Evolutionary conservation across 1,139 yeast species (phyloP), one percentile per base, ranked within the genome.

Genomic region (Saccharomycopsis crataegensis): DNA sequence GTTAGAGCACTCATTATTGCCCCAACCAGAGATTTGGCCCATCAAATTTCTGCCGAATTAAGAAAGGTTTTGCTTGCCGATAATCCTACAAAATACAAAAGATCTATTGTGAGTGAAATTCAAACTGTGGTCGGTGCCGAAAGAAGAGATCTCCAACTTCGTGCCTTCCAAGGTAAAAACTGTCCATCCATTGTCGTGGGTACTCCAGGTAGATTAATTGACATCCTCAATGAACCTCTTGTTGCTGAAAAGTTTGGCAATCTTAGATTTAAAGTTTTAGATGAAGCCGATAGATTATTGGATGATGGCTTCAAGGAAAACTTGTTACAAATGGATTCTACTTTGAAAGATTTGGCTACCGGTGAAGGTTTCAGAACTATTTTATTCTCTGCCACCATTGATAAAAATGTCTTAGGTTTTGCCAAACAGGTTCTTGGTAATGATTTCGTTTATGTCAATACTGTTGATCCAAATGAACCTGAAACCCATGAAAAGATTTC

Each of bases 11-110:
- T 91, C 55, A 80, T 91, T 34, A 77, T 91, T 58, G 85, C 95
- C 1, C 98, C 98, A 47, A 90, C 98, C 7, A 80, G 98, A 71
- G 97, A 91, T 69, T 76, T 91, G 62, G 97, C 97, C 9, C 75
- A 79, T 62, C 98, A 91, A 69, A 89, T 88, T 61, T 79, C 82
- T 59, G 77, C 77, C 50, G 96, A 90, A 61, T 72, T 82, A 53
- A 69, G 72, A 50, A 80, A 79, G 59, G 68, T 82, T 50, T 44
- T 38, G 11, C 31, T 31, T 14, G 28, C 14, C 7, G 40, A 49
- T 16, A 36, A 38, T 14, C 37, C 40, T 8, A 22, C 28, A 22
- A 22, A 22, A 22, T 22, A 22, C 28, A 42, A 44, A 31, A 41
- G 36, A 17, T 16, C 14, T 33, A 57, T 59, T n/a, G 62, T 62